These are phyloP conservation scores for Trichoderma sp. DNA, from an alignment of 2,329 filamentous ascomycete genomes.

Conservation along the genomic window DNA sequence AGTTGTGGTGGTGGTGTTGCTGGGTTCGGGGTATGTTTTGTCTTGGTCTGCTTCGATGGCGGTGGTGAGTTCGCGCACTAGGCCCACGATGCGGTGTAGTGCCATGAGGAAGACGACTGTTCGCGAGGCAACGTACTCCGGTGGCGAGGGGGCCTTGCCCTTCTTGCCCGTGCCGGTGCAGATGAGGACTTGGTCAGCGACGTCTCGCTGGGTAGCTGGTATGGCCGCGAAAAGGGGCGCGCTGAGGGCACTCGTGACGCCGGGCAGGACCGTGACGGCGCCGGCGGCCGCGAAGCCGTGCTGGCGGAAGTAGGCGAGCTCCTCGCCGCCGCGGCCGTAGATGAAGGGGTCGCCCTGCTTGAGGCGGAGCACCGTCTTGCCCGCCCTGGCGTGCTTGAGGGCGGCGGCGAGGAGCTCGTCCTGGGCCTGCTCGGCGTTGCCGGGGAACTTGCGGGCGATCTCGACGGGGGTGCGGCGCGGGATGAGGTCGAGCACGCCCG, in stretches of 20 bases:
- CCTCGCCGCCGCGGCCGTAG: slow-evolving; percentile 92
- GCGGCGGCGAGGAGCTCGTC: slow-evolving; percentile 82
- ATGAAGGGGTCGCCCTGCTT: slow-evolving; percentile 98
- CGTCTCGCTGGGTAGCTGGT: slow-evolving; percentile 82
- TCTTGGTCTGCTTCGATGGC: slow-evolving; percentile 25
- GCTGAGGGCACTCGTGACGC: slow-evolving; percentile 83
- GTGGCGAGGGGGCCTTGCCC: slow-evolving; percentile 77
- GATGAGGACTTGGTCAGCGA: slow-evolving; percentile 90
- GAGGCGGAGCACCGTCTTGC: slow-evolving; percentile 79
- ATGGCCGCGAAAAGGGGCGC: slow-evolving; percentile 87
- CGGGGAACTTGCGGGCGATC: slow-evolving; percentile 96
- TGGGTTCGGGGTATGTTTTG: slow-evolving; percentile 22
- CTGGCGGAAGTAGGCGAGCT: slow-evolving; percentile 75
- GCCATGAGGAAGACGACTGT: slow-evolving; percentile 97
- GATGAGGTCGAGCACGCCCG: slow-evolving; percentile 82
- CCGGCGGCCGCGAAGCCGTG: slow-evolving; percentile 38
- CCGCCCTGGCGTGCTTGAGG: slow-evolving; percentile 61
- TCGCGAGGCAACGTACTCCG: slow-evolving; percentile 70
- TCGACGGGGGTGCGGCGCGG: slow-evolving; percentile 84
- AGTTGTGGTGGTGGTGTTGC: not conserved
- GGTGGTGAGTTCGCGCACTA: slow-evolving; percentile 68
- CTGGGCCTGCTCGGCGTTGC: slow-evolving; percentile 91
- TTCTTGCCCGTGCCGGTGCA: slow-evolving; percentile 95
- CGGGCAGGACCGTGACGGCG: slow-evolving; percentile 76
- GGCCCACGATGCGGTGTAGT: slow-evolving; percentile 73